Conservation (phyloP, 2,329 filamentous ascomycete genomes). For the Xylaria sp. region DNA sequence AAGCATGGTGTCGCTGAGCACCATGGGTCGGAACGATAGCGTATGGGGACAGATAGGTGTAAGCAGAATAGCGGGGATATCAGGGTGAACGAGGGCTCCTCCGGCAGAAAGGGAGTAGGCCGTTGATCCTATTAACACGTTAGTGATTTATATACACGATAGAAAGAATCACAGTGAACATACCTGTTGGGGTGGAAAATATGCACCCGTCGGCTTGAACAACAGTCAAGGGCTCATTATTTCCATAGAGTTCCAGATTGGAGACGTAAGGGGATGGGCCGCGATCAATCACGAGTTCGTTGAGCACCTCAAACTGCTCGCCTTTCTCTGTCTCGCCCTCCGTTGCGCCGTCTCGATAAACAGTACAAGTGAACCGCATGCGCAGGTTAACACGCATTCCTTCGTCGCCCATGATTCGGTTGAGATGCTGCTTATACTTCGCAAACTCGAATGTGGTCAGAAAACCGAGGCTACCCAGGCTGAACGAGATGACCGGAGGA, state of each 20-base stretch:
- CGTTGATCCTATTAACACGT: slow-evolving; percentile 56
- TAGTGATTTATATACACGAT: not conserved
- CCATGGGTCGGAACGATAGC: slow-evolving; percentile 94
- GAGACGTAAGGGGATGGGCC: slow-evolving; percentile 96
- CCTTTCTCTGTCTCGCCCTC: slow-evolving; percentile 72
- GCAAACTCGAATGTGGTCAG: slow-evolving; percentile 84
- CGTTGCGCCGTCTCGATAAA: slow-evolving; percentile 66
- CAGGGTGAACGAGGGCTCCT: slow-evolving; percentile 90
- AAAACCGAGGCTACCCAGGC: slow-evolving; percentile 80
- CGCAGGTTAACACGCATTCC: slow-evolving; percentile 97
- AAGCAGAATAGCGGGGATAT: slow-evolving; percentile 92
- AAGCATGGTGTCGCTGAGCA: slow-evolving; percentile 89
- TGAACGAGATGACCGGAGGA: slow-evolving; percentile 78
- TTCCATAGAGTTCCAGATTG: slow-evolving; percentile 91
- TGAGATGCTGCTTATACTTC: slow-evolving; percentile 79
- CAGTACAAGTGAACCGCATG: slow-evolving; percentile 98
- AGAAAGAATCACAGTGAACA: slow-evolving; percentile 1
- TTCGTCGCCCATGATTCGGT: slow-evolving; percentile 84
- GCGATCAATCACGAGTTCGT: slow-evolving; percentile 96
- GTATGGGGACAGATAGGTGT: slow-evolving; percentile 98
- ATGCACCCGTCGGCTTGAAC: slow-evolving; percentile 97
- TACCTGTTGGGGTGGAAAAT: slow-evolving; percentile 87
- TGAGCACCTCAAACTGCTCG: slow-evolving; percentile 96
- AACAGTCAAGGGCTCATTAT: slow-evolving; percentile 89
- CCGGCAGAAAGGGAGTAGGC: slow-evolving; percentile 95